Evolutionary conservation across 2,329 filamentous ascomycete genomes (phyloP).

Genomic region (Neofusicoccum laricinum): DNA sequence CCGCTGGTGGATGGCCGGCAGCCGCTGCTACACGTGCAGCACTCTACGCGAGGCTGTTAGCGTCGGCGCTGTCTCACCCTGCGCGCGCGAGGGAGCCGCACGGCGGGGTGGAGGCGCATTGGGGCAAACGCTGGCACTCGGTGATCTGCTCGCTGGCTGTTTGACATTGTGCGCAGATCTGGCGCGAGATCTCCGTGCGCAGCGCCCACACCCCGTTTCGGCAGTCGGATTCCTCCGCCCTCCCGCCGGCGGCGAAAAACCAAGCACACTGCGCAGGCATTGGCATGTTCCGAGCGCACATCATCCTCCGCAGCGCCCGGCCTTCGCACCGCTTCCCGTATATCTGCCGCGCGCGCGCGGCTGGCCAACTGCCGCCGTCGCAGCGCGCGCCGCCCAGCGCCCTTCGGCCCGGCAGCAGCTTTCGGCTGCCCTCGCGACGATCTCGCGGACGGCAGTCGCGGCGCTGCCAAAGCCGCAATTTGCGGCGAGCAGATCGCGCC

Average conservation of each 20-base stretch:
- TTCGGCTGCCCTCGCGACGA: background rate
- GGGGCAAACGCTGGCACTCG: background rate
- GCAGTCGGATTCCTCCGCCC: slow-evolving; percentile 9
- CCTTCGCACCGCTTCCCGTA: slow-evolving; percentile 8
- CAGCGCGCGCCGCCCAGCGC: too few species aligned
- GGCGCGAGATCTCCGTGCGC: slow-evolving; percentile 5
- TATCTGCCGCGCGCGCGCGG: slow-evolving; percentile 6
- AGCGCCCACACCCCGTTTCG: background rate
- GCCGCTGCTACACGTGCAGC: background rate
- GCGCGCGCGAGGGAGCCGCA: slow-evolving; percentile 1
- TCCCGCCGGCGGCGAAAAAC: background rate
- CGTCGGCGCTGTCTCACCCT: slow-evolving; percentile 11
- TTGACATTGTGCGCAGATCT: slow-evolving; percentile 4
- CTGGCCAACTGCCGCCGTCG: background rate
- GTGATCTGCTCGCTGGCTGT: background rate
- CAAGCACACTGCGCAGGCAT: background rate
- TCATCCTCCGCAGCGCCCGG: slow-evolving; percentile 4
- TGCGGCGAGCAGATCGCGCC: background rate
- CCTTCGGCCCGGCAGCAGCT: slow-evolving; percentile 7
- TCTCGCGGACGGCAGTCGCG: background rate
- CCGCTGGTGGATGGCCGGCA: background rate
- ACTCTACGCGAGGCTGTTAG: slow-evolving; percentile 6
- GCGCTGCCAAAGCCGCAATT: slow-evolving; percentile 1
- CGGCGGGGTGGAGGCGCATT: slow-evolving; percentile 3
- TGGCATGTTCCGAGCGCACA: slow-evolving; percentile 8